Conservation (phyloP, 169 alveolate species). For the Plasmodium ovale region DNA sequence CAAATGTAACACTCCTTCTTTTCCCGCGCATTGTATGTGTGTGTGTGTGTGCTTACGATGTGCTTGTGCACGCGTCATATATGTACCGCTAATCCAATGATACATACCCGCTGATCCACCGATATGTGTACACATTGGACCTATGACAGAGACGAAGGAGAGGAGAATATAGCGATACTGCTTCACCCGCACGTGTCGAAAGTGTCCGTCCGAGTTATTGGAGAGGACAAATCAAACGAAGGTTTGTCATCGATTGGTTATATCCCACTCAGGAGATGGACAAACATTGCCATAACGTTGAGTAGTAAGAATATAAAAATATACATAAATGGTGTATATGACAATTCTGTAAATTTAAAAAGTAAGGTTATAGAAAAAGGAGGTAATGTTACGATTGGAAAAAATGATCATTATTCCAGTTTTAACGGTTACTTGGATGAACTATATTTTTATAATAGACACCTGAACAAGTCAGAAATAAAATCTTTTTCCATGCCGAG, state of each 20-base stretch:
- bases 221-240: slow-evolving; percentile 28
- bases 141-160: slow-evolving; percentile 19
- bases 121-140: neutral
- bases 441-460: slow-evolving; percentile 29
- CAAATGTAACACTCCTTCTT: slow-evolving; percentile 26
- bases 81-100: neutral
- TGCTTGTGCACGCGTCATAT: neutral
- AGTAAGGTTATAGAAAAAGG: neutral
- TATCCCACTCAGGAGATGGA: slow-evolving; percentile 63
- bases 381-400: slow-evolving; percentile 49
- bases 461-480: slow-evolving; percentile 28
- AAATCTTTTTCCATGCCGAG: slow-evolving; percentile 38
- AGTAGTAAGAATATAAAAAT: slow-evolving; percentile 4
- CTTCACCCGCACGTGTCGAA: slow-evolving; percentile 38
- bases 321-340: slow-evolving; percentile 46
- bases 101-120: neutral
- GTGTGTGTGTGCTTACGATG: neutral
- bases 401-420: slow-evolving; percentile 32
- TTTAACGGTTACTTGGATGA: slow-evolving; percentile 66
- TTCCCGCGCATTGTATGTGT: neutral
- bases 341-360: slow-evolving; percentile 42
- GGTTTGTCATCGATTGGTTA: slow-evolving; percentile 56
- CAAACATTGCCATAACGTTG: slow-evolving; percentile 34
- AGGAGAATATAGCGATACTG: slow-evolving; percentile 37
- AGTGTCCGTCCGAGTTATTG: slow-evolving; percentile 22